Conservation (phyloP, 805 yeast species). For the Kockiozyma suomiensis region DNA sequence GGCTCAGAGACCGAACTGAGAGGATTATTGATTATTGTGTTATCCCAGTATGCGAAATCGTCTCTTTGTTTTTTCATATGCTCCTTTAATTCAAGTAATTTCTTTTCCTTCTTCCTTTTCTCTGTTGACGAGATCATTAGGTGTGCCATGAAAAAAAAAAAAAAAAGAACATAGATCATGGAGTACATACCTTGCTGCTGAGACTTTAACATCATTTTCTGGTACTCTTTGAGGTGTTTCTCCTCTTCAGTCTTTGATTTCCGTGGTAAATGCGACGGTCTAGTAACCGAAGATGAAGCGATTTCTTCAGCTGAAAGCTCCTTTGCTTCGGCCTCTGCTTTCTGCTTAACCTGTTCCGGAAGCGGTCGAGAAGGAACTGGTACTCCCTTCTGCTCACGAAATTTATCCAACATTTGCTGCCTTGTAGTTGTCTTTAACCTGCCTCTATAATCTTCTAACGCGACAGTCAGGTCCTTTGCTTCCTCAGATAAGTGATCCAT, state of each 20-base stretch:
- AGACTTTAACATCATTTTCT: constrained; percentile 44
- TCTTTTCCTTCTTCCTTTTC: constrained; percentile 24
- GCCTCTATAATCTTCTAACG: constrained; percentile 36
- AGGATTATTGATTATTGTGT: constrained; percentile 45
- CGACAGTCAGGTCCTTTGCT: constrained; percentile 43
- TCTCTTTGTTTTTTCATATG: constrained; percentile 32
- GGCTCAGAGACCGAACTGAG: constrained; percentile 41
- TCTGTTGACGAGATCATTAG: constrained; percentile 8
- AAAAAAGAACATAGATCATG: background rate
- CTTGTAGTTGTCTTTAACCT: background rate
- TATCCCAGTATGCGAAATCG: constrained; percentile 47
- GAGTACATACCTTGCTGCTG: constrained; percentile 25
- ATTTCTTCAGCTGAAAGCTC: constrained; percentile 13
- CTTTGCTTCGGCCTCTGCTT: constrained; percentile 4
- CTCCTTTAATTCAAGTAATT: constrained; percentile 23
- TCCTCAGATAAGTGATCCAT: constrained; percentile 43
- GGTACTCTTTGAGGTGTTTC: constrained; percentile 59
- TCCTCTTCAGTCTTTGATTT: constrained; percentile 56
- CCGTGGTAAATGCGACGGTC: constrained; percentile 71
- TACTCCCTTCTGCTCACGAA: constrained; percentile 2
- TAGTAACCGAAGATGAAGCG: constrained; percentile 50
- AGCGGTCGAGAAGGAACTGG: constrained; percentile 1
- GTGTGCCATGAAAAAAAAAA: background rate
- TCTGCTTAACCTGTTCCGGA: background rate
- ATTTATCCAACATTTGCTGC: constrained; percentile 10